Percentiles rank a stretch among this genome's conserved stretches.
Evolutionary conservation across 1,139 yeast species (phyloP).

Genomic region (Pichia sp.): DNA sequence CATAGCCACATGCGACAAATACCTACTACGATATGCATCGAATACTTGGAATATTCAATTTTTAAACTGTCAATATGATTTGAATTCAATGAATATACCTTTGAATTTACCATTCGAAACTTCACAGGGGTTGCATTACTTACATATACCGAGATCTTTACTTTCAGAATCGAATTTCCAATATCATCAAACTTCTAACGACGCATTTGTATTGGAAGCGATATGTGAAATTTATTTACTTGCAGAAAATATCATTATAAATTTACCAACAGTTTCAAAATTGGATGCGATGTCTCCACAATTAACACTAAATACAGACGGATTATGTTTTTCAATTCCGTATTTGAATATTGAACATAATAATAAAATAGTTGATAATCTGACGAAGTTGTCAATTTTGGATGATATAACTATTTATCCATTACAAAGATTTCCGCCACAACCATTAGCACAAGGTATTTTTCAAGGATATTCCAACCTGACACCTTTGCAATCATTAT

Average conservation of each 20-base stretch:
- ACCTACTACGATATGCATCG: conserved; percentile 18
- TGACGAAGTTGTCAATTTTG: conserved; percentile 13
- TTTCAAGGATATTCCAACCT: conserved; percentile 12
- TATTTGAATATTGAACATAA: conserved; percentile 8
- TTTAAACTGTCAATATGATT: conserved; percentile 11
- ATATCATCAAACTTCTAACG: conserved; percentile 4
- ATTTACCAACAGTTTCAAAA: conserved; percentile 8
- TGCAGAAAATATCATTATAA: conserved; percentile 11
- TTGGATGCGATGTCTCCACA: not conserved
- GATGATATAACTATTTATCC: conserved; percentile 9
- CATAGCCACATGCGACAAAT: conserved; percentile 13
- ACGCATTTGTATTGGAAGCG: conserved; percentile 11
- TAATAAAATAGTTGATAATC: conserved; percentile 13
- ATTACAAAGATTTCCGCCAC: conserved; percentile 17
- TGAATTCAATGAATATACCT: conserved; percentile 4
- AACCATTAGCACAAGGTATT: conserved; percentile 13
- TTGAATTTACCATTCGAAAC: conserved; percentile 5
- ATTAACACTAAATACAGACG: conserved; percentile 4
- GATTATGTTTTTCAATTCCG: conserved; percentile 11
- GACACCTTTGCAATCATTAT: conserved; percentile 16
- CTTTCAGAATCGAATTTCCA: conserved; percentile 1
- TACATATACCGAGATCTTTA: conserved; percentile 10
- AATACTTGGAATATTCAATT: conserved; percentile 18
- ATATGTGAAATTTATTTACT: conserved; percentile 14
- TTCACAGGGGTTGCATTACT: not conserved